Conservation (phyloP, 345 rosid genomes). For the Rhodomyrtus tomentosa region DNA sequence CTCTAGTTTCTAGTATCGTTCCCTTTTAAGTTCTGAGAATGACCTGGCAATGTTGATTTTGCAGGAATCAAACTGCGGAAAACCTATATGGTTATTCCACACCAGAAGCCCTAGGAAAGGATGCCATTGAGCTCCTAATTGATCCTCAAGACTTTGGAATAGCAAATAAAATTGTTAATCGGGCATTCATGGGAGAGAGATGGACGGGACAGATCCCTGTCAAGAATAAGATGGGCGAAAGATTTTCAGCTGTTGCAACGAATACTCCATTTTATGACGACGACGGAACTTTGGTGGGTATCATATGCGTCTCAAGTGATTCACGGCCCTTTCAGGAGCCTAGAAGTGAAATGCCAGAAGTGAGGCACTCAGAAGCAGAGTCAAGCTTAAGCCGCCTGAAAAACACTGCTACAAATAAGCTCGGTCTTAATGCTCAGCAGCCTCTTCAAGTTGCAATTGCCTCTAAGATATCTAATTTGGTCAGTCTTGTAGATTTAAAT, state of each 20-base stretch:
- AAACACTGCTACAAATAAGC: conserved; percentile 46
- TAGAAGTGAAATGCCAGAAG: conserved; percentile 11
- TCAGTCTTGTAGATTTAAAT: conserved; percentile 25
- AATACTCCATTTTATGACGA: conserved; percentile 76
- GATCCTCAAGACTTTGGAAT: conserved; percentile 46
- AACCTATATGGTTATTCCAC: conserved; percentile 70
- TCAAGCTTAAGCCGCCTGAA: conserved; percentile 33
- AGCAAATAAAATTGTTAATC: conserved; percentile 39
- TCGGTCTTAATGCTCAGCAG: conserved; percentile 87
- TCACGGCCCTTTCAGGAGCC: conserved; percentile 38
- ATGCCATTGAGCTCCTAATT: conserved; percentile 53
- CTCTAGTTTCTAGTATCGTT: background rate
- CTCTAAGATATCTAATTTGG: conserved; percentile 86
- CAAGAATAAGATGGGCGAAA: conserved; percentile 64
- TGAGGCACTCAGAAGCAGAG: conserved; percentile 33
- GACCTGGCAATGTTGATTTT: conserved; percentile 4
- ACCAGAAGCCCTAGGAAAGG: conserved; percentile 69
- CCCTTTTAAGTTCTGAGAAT: background rate
- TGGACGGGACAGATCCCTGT: conserved; percentile 94
- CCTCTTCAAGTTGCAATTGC: conserved; percentile 84
- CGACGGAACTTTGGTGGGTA: conserved; percentile 57
- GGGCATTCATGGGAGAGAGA: conserved; percentile 54
- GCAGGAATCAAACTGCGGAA: conserved; percentile 88
- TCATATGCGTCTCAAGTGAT: conserved; percentile 65
- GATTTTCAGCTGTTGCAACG: conserved; percentile 46